Conservation (phyloP, 2,329 filamentous ascomycete species). For the Juglanconis sp. region DNA sequence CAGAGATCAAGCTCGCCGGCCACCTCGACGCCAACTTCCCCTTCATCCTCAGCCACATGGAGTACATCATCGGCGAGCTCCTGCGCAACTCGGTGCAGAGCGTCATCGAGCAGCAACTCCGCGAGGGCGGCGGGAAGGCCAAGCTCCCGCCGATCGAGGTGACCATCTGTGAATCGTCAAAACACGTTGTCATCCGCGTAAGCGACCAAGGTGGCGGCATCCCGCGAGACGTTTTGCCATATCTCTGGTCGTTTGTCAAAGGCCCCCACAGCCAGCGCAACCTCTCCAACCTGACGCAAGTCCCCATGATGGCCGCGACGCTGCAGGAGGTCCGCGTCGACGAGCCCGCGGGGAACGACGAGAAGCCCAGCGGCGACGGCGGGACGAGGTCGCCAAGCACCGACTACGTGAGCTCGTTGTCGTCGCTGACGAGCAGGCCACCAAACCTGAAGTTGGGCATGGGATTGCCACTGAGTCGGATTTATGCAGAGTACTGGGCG, state of each 20-base stretch:
- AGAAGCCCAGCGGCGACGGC: neutral
- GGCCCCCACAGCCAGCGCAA: conserved; percentile 75
- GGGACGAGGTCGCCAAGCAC: conserved; percentile 13
- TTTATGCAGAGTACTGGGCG: conserved; percentile 98
- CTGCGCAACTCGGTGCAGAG: conserved; percentile 93
- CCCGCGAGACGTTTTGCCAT: conserved; percentile 76
- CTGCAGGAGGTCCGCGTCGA: conserved; percentile 75
- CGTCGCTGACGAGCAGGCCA: conserved; percentile 75
- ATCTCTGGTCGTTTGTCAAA: conserved; percentile 96
- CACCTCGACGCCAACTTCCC: conserved; percentile 90
- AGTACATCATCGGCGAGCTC: conserved; percentile 95
- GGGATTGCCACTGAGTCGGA: conserved; percentile 86
- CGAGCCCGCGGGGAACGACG: conserved; percentile 22
- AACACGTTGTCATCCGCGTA: conserved; percentile 94
- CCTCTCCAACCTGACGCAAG: conserved; percentile 79
- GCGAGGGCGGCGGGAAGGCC: conserved; percentile 30
- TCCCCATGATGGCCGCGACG: conserved; percentile 89
- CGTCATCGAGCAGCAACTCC: conserved; percentile 68
- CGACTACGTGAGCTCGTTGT: conserved; percentile 63
- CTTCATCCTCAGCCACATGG: conserved; percentile 91
- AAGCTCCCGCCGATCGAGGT: conserved; percentile 85
- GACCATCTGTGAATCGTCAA: conserved; percentile 86
- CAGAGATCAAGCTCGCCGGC: conserved; percentile 78
- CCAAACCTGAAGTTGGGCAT: conserved; percentile 88
- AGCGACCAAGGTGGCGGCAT: conserved; percentile 95